phyloP scores from a whole-genome alignment of 805 yeast species.

The Ogataea degrootiae region DNA sequence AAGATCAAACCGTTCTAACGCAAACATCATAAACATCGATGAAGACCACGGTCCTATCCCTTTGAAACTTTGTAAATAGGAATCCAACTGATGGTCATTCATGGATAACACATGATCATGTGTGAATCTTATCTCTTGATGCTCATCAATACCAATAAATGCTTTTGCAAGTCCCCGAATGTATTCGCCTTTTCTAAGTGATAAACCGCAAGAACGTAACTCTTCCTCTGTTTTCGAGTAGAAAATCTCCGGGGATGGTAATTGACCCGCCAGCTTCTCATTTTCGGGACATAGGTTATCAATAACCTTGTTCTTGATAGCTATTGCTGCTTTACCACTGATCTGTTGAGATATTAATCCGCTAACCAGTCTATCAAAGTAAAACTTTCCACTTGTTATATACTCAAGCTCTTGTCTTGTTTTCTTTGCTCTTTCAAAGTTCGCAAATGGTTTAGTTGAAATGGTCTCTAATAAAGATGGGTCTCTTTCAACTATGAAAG shows the following conservation, averaged over 20 bases:
- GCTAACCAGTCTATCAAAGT: slow-evolving; percentile 38
- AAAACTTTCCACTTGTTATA: slow-evolving; percentile 20
- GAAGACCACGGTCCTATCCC: slow-evolving; percentile 88
- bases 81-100: slow-evolving; percentile 11
- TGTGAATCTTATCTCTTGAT: slow-evolving; percentile 13
- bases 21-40: slow-evolving; percentile 77
- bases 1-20: slow-evolving; percentile 59
- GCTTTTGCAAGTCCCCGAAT: slow-evolving; percentile 49
- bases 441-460: slow-evolving; percentile 6
- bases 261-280: slow-evolving; percentile 15
- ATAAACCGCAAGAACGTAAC: slow-evolving; percentile 63
- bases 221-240: slow-evolving; percentile 37
- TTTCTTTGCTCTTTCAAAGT: slow-evolving; percentile 3
- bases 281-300: slow-evolving; percentile 3
- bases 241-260: slow-evolving; percentile 52
- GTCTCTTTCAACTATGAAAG: slow-evolving; percentile 21
- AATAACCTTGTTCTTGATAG: slow-evolving; percentile 44
- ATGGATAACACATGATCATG: slow-evolving; percentile 14
- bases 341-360: slow-evolving; percentile 69
- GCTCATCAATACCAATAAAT: slow-evolving; percentile 32
- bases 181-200: slow-evolving; percentile 63
- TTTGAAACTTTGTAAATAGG: slow-evolving; percentile 36
- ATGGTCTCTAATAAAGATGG: slow-evolving; percentile 16
- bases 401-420: not conserved
- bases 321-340: slow-evolving; percentile 73